A percentile compares a stretch with the other conserved stretches of the same genome.
These are phyloP conservation scores for Yamadazyma triangularis DNA, from an alignment of 1,139 yeast genomes.

Conservation along the genomic window DNA sequence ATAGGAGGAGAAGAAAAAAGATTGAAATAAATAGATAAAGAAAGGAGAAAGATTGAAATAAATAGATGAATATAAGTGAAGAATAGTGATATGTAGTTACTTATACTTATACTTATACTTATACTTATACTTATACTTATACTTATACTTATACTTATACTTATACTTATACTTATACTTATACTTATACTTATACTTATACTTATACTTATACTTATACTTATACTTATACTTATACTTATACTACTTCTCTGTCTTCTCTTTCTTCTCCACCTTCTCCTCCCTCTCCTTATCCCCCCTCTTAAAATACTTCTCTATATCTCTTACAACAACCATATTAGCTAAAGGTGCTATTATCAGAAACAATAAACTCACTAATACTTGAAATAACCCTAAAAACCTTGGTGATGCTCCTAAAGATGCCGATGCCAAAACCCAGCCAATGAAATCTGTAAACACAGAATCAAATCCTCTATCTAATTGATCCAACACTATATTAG, in stretches of 20 bases:
- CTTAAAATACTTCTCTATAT: constrained; percentile 44
- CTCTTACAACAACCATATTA: constrained; percentile 48
- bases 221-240: no score
- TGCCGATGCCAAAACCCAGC: constrained; percentile 73
- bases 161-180: no score
- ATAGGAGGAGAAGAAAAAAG: constrained; percentile 19
- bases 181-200: no score
- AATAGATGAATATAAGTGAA: no score
- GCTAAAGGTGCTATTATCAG: constrained; percentile 64
- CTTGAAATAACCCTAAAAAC: constrained; percentile 52
- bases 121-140: no score
- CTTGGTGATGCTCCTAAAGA: constrained; percentile 72
- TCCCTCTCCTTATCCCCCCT: constrained; percentile 8
- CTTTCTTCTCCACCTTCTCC: not conserved
- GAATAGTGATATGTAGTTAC: not conserved
- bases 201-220: no score
- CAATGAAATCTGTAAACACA: constrained; percentile 77
- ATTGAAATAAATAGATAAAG: not conserved
- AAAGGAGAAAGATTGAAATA: not conserved
- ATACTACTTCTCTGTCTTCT: not conserved
- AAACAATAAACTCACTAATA: constrained; percentile 44
- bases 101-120: no score
- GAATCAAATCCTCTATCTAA: constrained; percentile 67
- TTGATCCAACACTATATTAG: constrained; percentile 52
- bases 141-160: no score